These are phyloP conservation scores for Entomortierella parvispora DNA, from an alignment of 192 early-diverging fungal genomes.

Conservation along the genomic window DNA sequence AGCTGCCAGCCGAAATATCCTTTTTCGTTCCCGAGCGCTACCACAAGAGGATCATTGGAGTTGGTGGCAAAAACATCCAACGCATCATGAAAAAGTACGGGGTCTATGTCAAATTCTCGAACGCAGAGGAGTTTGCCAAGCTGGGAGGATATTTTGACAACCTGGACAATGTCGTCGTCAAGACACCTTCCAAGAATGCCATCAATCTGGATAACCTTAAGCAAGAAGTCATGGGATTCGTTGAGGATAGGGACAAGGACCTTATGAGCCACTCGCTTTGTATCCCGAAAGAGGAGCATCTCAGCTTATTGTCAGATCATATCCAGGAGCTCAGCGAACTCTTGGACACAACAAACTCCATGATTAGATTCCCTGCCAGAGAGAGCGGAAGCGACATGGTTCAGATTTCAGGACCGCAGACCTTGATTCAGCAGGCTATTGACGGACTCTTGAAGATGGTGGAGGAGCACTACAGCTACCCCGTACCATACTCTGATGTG, in stretches of 20 bases:
- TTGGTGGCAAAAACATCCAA: constrained; percentile 90
- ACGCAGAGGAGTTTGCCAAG: constrained; percentile 79
- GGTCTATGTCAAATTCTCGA: constrained; percentile 90
- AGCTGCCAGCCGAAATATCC: constrained; percentile 87
- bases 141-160: constrained; percentile 87
- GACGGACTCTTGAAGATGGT: constrained; percentile 66
- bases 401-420: constrained; percentile 65
- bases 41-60: constrained; percentile 91
- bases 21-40: constrained; percentile 85
- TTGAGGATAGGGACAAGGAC: constrained; percentile 60
- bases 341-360: constrained; percentile 63
- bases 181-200: constrained; percentile 85
- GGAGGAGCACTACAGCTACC: constrained; percentile 63
- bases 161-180: constrained; percentile 84
- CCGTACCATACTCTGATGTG: constrained; percentile 59
- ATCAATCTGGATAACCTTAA: constrained; percentile 74
- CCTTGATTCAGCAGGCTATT: constrained; percentile 62
- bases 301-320: constrained; percentile 61
- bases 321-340: constrained; percentile 63
- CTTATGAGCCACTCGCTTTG: constrained; percentile 57
- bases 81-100: constrained; percentile 91
- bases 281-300: constrained; percentile 71
- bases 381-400: constrained; percentile 71
- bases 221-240: constrained; percentile 68
- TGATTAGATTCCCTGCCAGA: constrained; percentile 71